Conservation (phyloP, 2,329 filamentous ascomycete species). For the Paradendryphiella salina region DNA sequence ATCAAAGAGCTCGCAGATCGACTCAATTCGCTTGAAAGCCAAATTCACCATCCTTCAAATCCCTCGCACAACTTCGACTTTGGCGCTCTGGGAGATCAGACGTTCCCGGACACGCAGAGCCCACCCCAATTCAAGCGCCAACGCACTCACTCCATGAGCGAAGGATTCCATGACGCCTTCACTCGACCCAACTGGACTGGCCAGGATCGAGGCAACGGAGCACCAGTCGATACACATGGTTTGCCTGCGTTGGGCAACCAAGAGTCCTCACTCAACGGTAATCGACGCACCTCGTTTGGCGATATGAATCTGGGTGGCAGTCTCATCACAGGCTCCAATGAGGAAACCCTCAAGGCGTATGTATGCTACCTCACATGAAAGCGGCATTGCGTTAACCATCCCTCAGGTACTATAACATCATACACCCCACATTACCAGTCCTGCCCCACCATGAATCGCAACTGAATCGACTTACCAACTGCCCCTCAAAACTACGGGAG, state of each 20-base stretch:
- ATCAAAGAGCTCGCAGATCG: slow-evolving; percentile 49
- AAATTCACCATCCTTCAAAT: slow-evolving; percentile 39
- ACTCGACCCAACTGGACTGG: slow-evolving; percentile 40
- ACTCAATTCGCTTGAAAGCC: slow-evolving; percentile 45
- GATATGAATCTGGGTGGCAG: slow-evolving; percentile 42
- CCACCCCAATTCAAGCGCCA: slow-evolving; percentile 42
- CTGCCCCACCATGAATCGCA: slow-evolving; percentile 39
- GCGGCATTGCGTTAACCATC: slow-evolving; percentile 16
- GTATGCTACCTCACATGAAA: background rate
- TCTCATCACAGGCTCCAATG: slow-evolving; percentile 43
- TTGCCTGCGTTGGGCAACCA: slow-evolving; percentile 31
- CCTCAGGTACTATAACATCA: slow-evolving; percentile 42
- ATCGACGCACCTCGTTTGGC: slow-evolving; percentile 42
- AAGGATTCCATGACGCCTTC: slow-evolving; percentile 41
- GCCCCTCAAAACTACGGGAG: slow-evolving; percentile 42
- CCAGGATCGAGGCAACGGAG: slow-evolving; percentile 42
- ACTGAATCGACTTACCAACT: slow-evolving; percentile 42
- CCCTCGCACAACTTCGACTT: slow-evolving; percentile 40
- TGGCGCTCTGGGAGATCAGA: slow-evolving; percentile 33
- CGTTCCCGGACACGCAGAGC: slow-evolving; percentile 36
- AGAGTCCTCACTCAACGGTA: slow-evolving; percentile 40
- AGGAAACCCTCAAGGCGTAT: slow-evolving; percentile 43
- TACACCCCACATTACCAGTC: slow-evolving; percentile 43
- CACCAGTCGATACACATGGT: slow-evolving; percentile 22
- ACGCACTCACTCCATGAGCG: slow-evolving; percentile 47